phyloP scores from a whole-genome alignment of 371 early-diverging fungal genomes.

The Actinomucor elegans region DNA sequence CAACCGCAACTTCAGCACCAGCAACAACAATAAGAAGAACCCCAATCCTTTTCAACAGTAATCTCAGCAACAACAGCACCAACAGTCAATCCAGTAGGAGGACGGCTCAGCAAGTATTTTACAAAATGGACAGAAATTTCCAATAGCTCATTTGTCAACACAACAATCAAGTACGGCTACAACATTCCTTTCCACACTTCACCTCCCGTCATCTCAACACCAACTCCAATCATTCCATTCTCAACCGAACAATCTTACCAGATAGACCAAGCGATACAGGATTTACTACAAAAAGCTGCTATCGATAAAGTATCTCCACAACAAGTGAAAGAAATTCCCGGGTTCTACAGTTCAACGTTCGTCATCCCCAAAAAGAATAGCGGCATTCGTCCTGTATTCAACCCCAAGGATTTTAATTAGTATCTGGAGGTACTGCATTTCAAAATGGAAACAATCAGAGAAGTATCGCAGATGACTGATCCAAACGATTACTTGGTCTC shows the following conservation, averaged over 20 bases:
- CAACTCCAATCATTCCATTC: not conserved
- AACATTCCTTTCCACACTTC: conserved; percentile 1
- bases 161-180: conserved; percentile 3
- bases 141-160: not conserved
- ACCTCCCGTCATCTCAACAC: not conserved
- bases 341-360: conserved; percentile 11
- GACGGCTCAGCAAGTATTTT: conserved; percentile 2
- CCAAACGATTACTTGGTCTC: conserved; percentile 28
- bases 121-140: conserved; percentile 1
- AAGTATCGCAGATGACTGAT: conserved; percentile 18
- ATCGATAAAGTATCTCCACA: not conserved
- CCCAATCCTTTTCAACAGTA: not conserved
- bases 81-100: conserved; percentile 1
- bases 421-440: conserved; percentile 13
- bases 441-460: conserved; percentile 33
- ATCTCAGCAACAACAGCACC: not conserved
- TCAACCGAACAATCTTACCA: not conserved
- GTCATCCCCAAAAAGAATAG: conserved; percentile 30
- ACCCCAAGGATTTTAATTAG: conserved; percentile 22
- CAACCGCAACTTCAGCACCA: not conserved
- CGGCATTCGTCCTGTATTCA: conserved; percentile 25
- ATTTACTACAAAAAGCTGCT: not conserved
- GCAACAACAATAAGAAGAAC: not conserved
- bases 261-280: not conserved
- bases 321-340: not conserved